A percentile compares a stretch with the other conserved stretches of the same genome.
Evolutionary conservation across 78 protist species (phyloP).

Genomic region (Thecamonas trahens): DNA sequence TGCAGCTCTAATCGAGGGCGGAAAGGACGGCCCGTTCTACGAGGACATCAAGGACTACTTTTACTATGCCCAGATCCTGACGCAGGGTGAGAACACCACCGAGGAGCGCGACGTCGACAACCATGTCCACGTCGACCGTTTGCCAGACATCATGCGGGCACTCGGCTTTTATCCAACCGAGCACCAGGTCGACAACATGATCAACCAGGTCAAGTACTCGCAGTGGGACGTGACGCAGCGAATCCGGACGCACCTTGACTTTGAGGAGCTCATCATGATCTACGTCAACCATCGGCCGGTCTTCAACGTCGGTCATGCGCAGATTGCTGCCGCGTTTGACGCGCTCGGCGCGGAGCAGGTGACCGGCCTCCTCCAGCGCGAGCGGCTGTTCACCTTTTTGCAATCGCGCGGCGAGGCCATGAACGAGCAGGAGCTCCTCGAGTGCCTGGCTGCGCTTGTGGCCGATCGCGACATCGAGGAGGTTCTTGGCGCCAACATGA

Average conservation of each 20-base stretch:
- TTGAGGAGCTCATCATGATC: slow-evolving; percentile 14
- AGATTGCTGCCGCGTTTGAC: slow-evolving; percentile 39
- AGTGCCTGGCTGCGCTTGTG: too few relatives aligned
- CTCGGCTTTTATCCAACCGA: slow-evolving; percentile 56
- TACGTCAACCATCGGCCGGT: slow-evolving; percentile 68
- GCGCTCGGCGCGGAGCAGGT: slow-evolving; percentile 45
- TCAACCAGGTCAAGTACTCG: slow-evolving; percentile 1
- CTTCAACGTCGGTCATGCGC: slow-evolving; percentile 5
- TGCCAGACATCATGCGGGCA: slow-evolving; percentile 49
- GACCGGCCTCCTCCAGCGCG: slow-evolving; percentile 24
- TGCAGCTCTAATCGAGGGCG: slow-evolving; percentile 32
- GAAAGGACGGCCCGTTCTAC: slow-evolving; percentile 13
- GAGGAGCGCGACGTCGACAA: neutral
- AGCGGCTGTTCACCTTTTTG: slow-evolving; percentile 6
- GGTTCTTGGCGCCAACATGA: too few relatives aligned
- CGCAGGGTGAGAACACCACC: slow-evolving; percentile 38
- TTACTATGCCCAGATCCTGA: slow-evolving; percentile 43
- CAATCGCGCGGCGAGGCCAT: slow-evolving; percentile 15
- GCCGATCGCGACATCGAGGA: too few relatives aligned
- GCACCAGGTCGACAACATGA: slow-evolving; percentile 8
- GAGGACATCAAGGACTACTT: slow-evolving; percentile 41
- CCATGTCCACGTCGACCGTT: neutral
- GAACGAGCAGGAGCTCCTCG: too few relatives aligned
- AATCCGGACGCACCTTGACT: neutral
- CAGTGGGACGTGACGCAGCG: neutral